phyloP scores from a whole-genome alignment of 441 rosid genomes.

The Pelargonium australe region DNA sequence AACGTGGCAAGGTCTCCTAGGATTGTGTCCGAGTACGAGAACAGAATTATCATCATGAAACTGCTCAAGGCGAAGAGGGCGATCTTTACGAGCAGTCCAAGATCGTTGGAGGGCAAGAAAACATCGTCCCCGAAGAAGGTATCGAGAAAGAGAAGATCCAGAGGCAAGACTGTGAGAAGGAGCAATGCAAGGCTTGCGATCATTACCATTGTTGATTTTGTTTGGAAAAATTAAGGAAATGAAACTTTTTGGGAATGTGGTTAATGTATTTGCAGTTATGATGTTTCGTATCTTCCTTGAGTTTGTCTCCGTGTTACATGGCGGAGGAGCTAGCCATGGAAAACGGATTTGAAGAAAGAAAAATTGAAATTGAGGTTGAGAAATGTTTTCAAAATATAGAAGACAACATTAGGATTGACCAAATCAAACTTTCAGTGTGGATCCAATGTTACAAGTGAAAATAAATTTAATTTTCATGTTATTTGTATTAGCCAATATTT shows the following conservation, averaged over 20 bases:
- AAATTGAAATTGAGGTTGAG: background rate
- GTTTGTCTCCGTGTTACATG: background rate
- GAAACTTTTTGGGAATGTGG: background rate
- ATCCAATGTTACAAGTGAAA: no score
- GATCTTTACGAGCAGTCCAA: background rate
- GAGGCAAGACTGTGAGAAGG: background rate
- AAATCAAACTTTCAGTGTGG: background rate
- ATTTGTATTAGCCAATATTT: no score
- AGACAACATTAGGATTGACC: background rate
- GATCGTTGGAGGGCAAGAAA: conserved; percentile 1
- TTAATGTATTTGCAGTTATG: background rate
- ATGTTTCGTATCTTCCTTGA: background rate
- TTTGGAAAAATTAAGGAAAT: background rate
- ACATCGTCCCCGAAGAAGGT: background rate
- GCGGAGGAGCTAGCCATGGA: background rate
- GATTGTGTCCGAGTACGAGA: background rate
- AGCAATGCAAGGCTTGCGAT: background rate
- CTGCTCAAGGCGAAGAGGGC: background rate
- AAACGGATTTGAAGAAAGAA: conserved; percentile 2
- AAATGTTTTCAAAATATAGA: background rate
- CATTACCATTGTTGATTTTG: background rate
- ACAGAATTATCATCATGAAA: background rate
- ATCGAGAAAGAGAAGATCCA: background rate
- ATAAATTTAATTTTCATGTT: no score
- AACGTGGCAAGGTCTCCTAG: background rate